Base-by-base conservation (phyloP, 108 stramenopile species). In the Schizochytrium sp. region DNA sequence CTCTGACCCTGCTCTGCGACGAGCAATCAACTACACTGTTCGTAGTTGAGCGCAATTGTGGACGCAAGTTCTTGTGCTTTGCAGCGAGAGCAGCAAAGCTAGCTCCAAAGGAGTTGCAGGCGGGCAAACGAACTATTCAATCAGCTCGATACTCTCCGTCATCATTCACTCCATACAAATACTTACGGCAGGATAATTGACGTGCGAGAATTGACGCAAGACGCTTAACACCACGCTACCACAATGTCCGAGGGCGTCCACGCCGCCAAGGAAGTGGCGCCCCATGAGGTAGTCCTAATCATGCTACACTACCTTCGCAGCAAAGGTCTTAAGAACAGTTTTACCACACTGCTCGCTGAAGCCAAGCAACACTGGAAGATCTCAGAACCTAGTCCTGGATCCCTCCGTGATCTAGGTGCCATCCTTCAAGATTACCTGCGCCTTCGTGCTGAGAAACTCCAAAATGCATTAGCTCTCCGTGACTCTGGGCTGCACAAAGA, bases 351-450 rank as follows among this genome's bases (percentile, higher is more conserved):
- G 1, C 64, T 69, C 28, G 64, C 64, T 44, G 64, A 69, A 44
- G 64, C 64, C 12, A 69, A 69, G 64, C 64, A 69, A 44, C 64
- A 69, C 1, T 69, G 64, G 64, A 69, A 38, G 19, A 69, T 69
- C 28, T 38, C 44, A 12, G 64, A 69, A 44, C 64, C 64, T 38
- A 38, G 64, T 44, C 64, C 64, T 8, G 64, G 64, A 8, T 69
- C 64, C 42, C 64, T 69, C 64, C 7, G 64, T 7, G 64, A 69
- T 15, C 64, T 69, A 38, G 64, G 64, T 44, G 64, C 64, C 64
- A 69, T 69, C 64, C 64, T 69, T 2, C 64, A 69, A 15, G 64
- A 69, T 44, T 69, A 69, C 64, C 28, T 69, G 64, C 64, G 64
- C 19, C 64, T 69, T 38, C 64, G 64, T 44, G 64, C 64, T 8